These are phyloP conservation scores for Geotrichum ghanense DNA, from an alignment of 805 yeast species.

Conservation along the genomic window DNA sequence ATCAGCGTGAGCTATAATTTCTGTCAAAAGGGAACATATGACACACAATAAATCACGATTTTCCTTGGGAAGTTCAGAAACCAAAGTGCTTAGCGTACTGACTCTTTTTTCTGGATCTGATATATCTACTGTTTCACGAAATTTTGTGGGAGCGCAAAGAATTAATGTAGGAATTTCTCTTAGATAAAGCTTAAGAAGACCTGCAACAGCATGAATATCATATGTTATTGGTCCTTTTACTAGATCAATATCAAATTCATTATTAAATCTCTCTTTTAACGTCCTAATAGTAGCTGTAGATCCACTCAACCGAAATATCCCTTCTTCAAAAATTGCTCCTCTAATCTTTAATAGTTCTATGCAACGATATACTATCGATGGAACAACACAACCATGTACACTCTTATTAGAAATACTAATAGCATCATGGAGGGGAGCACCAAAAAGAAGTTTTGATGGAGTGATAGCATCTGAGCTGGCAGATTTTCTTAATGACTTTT, in stretches of 20 bases:
- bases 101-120: slow-evolving; percentile 18
- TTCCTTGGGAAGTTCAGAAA: slow-evolving; percentile 5
- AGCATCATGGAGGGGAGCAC: slow-evolving; percentile 44
- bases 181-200: slow-evolving; percentile 69
- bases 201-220: slow-evolving; percentile 82
- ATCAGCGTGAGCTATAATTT: slow-evolving; percentile 48
- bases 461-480: not conserved
- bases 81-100: slow-evolving; percentile 23
- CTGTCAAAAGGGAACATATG: slow-evolving; percentile 54
- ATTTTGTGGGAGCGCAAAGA: slow-evolving; percentile 35
- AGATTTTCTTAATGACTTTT: not conserved
- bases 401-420: slow-evolving; percentile 38
- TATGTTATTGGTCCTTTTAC: slow-evolving; percentile 9
- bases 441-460: slow-evolving; percentile 37
- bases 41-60: slow-evolving; percentile 45
- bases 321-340: slow-evolving; percentile 76
- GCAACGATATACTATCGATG: slow-evolving; percentile 70
- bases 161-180: slow-evolving; percentile 64
- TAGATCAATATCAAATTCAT: slow-evolving; percentile 59
- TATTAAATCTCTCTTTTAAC: slow-evolving; percentile 59
- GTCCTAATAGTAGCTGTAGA: slow-evolving; percentile 65
- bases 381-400: slow-evolving; percentile 39
- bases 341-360: slow-evolving; percentile 51
- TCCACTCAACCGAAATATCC: slow-evolving; percentile 83
- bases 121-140: slow-evolving; percentile 27